Base-by-base conservation (phyloP, 495 filamentous ascomycete species). In the Clavariopsis aquatica region DNA sequence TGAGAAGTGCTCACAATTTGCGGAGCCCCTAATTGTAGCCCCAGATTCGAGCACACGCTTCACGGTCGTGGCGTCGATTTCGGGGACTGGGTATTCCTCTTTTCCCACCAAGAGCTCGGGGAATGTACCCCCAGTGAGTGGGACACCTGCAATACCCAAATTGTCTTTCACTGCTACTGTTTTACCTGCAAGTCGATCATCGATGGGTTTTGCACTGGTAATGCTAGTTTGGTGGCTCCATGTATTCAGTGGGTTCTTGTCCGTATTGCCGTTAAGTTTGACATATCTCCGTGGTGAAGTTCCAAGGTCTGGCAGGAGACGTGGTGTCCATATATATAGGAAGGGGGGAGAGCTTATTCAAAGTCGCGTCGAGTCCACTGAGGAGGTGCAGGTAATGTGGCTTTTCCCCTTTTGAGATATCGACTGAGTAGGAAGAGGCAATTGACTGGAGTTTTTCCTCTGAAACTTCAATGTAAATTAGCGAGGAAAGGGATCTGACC, bases 121-220 rank as follows among this genome's bases (percentile, higher is more conserved):
- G 23, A 64, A 64, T 15, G 65, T 68, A 0, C 60, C 64, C 9
- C 59, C 60, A 15, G 65, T 68, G 9, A 64, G 31, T 20, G 60
- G 65, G 9, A 64, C 13, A 9, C 60, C 60, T 9, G 47, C 65
- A 2, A 68, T 55, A 31, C n/a, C 46, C 5, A 68, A 31, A 38
- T 68, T 68, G 23, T 68, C 65, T 51, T 68, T 64, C 8, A 64
- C 47, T 3, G 49, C 65, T 12, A 68, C n/a, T 0, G 60, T 68
- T 23, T 52, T 52, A 0, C 65, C 60, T 12, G 47, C 46, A 3
- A 68, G 52, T 36, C 43, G 22, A 15, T 34, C 52, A 31, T 36
- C 20, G 9, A 34, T 12, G 8, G 58, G 64, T 15, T 36, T 27
- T 1, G 57, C 4, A 17, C 26, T 52, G 0, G 24, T 36, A 15